Conservation (phyloP, 768 basidiomycete species). For the Cystofilobasidium capitatum region DNA sequence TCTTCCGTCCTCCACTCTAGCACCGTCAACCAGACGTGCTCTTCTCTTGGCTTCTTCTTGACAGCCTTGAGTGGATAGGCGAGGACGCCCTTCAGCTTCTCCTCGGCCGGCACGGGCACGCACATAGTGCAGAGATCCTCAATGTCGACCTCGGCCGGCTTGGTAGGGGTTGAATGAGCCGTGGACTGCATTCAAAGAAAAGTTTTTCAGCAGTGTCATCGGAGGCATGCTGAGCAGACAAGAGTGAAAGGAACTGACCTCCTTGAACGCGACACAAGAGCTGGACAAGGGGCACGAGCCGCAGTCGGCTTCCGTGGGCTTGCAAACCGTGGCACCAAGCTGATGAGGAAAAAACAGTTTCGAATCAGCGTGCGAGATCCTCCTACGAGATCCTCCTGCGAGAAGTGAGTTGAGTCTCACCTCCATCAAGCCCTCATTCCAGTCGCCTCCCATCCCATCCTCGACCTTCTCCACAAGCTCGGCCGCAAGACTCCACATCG, state of each 20-base stretch:
- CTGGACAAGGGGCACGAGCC: conserved; percentile 16
- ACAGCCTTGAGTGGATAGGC: conserved; percentile 21
- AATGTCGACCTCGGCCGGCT: conserved; percentile 10
- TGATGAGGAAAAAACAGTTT: background rate
- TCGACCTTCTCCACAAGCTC: conserved; percentile 14
- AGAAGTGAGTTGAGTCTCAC: background rate
- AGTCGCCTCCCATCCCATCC: conserved; percentile 6
- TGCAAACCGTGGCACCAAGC: conserved; percentile 25
- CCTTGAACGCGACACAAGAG: conserved; percentile 8
- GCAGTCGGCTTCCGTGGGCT: conserved; percentile 22
- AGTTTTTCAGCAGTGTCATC: no score
- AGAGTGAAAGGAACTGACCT: background rate
- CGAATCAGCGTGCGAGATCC: background rate
- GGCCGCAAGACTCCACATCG: conserved; percentile 7
- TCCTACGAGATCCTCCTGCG: no score
- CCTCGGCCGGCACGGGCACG: conserved; percentile 8
- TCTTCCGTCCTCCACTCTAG: conserved; percentile 10
- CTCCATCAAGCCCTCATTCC: conserved; percentile 28
- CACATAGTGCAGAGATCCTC: conserved; percentile 26
- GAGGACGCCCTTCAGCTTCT: background rate
- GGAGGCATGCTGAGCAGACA: no score
- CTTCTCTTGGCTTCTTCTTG: conserved; percentile 23
- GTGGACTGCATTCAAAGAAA: background rate
- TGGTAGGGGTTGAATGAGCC: background rate
- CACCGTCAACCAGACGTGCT: conserved; percentile 9